Base-by-base conservation (phyloP, 176 grass and related monocot species). In the Metroxylon sagu region DNA sequence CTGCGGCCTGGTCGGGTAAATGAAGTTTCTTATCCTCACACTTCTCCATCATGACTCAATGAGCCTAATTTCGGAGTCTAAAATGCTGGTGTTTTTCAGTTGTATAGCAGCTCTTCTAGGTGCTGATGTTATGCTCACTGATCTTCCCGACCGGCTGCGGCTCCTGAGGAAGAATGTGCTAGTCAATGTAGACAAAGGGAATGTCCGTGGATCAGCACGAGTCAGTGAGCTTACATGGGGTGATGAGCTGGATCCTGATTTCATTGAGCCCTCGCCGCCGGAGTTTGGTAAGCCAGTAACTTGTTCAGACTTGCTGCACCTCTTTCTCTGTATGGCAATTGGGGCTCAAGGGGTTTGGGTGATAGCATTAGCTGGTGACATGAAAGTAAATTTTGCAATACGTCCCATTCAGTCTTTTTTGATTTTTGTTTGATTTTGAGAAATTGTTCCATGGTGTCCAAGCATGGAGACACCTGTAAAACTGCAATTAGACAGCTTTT, bases 121-220 rank as follows among this genome's bases (percentile, higher is more conserved):
- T 18, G 87, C 87, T 4, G 59, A 83, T 23, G 79, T 83, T 10
- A 57, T 86, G 26, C 76, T 91, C 19, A 91, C 87, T 29, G 87
- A 97, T 65, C 78, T 97, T 52, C 78, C 81, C 0, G 84, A 97
- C 66, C 92, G 92, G 19, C 78, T 97, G 61, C 85, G 75, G 71
- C 81, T 97, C 49, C 76, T 97, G 17, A 72, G 77, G 49, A 97
- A 88, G 75, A 91, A 91, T 50, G 78, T 91, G 5, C 31, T 72
- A 52, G 65, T 77, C 6, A 90, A 85, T 48, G 29, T 59, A 1
- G 87, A 57, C 4, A 71, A 52, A 2, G 70, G 59, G 1, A 50
- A 71, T 18, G 25, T 53, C n/a, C 30, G 52, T 6, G 79, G 90
- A 25, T 86, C 74, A 3, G 82, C 83, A 6, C 53, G 15, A 15